Base-by-base conservation (phyloP, 2,329 filamentous ascomycete genomes). In the Hortaea werneckii region DNA sequence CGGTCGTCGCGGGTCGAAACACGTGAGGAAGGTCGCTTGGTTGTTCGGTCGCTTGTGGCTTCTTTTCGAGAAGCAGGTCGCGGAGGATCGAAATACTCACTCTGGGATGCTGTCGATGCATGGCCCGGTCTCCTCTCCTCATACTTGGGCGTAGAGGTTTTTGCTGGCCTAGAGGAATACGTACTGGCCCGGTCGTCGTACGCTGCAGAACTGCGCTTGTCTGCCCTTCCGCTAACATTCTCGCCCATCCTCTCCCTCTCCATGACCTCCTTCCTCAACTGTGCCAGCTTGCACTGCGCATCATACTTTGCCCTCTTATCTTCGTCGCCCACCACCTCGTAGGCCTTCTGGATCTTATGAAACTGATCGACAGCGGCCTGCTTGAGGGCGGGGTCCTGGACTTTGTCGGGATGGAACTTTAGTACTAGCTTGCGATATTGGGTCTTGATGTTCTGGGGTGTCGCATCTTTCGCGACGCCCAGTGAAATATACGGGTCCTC, bases 391-490 rank as follows among this genome's bases (percentile, higher is more conserved):
- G 83, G 80, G 58, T 94, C 80, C 54, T 87, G 82, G 28, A 51
- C 46, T 68, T 56, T 76, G 90, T 73, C 71, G 26, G 50, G 72
- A 69, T 98, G 92, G 59, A 88, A 80, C 65, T 82, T 89, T 49
- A 98, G 74, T 5, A 92, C 92, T 46, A 85, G 79, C 64, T 94
- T 95, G 60, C 87, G 83, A 70, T 98, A 96, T 20, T 89, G 87
- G 10, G 79, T 81, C 66, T 94, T 95, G 70, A 98, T 78, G 59
- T 94, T 79, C 50, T 87, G 81, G 32, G 80, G 71, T 0, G 84
- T 85, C 10, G 89, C 88, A 49, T 78, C 73, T 51, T 79, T 79
- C 40, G 83, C 76, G 38, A 98, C 67, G 29, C 75, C 79, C 4
- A 98, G 79, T 42, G 90, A 79, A 57, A 82, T 78, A 60, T 98